phyloP scores from a whole-genome alignment of 352 stramenopile species.

The Elongisporangium prolatum region DNA sequence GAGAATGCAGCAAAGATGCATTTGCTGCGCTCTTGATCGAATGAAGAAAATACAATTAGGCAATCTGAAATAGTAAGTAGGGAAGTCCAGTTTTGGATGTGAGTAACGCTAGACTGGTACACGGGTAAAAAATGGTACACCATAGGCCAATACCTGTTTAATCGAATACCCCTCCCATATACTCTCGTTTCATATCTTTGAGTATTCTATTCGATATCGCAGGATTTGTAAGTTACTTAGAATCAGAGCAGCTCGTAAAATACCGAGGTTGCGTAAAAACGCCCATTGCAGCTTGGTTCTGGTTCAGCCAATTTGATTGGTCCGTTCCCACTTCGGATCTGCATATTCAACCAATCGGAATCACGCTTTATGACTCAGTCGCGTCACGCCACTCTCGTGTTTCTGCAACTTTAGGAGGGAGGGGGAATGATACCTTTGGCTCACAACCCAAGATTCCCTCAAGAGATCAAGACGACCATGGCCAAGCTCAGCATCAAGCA shows the following conservation, averaged over 20 bases:
- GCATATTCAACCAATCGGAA: background rate
- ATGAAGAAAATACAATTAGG: background rate
- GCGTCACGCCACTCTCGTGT: background rate
- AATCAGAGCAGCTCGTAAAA: background rate
- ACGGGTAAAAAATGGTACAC: background rate
- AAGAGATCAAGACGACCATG: conserved; percentile 29
- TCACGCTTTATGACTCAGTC: background rate
- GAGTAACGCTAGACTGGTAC: background rate
- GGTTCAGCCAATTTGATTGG: background rate
- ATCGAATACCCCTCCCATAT: background rate
- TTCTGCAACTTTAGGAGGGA: background rate
- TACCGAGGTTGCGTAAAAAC: background rate
- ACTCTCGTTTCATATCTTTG: background rate
- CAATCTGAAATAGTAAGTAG: background rate
- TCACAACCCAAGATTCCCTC: background rate
- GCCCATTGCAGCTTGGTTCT: background rate
- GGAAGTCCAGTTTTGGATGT: background rate
- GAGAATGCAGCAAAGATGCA: no score
- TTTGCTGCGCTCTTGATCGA: no score
- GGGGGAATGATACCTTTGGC: background rate
- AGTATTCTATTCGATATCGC: background rate
- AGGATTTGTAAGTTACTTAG: background rate
- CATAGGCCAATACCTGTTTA: background rate
- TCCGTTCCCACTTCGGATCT: background rate
- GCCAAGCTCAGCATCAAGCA: conserved; percentile 90